These are phyloP conservation scores for Teunomyces stri DNA, from an alignment of 805 yeast genomes.

Conservation along the genomic window DNA sequence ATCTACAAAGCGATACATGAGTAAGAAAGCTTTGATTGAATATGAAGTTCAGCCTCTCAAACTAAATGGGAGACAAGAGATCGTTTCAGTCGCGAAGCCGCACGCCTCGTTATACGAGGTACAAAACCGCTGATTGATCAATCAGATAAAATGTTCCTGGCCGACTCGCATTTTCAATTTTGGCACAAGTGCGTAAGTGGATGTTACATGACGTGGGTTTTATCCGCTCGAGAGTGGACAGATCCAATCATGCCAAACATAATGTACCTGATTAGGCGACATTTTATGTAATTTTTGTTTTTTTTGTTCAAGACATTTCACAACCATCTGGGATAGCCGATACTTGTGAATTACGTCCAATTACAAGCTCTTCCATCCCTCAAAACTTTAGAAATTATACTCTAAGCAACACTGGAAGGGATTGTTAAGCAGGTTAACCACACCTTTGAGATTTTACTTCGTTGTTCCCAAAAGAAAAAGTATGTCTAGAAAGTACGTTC, in stretches of 20 bases:
- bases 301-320: not conserved
- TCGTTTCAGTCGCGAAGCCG: slow-evolving; percentile 3
- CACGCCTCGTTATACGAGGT: not conserved
- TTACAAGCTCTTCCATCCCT: not conserved
- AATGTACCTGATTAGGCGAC: not conserved
- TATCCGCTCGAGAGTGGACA: not conserved
- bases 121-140: slow-evolving; percentile 5
- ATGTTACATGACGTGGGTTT: not conserved
- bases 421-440: too few relatives aligned
- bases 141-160: slow-evolving; percentile 6
- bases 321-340: not conserved
- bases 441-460: too few relatives aligned
- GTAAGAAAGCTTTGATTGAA: too few relatives aligned
- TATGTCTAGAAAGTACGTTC: not conserved
- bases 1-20: too few relatives aligned
- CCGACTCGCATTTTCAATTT: slow-evolving; percentile 5
- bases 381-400: not conserved
- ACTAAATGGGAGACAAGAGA: not conserved
- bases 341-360: not conserved
- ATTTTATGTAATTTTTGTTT: not conserved
- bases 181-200: not conserved
- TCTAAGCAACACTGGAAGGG: not conserved
- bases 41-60: too few relatives aligned
- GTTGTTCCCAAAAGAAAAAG: not conserved
- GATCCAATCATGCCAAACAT: not conserved